Percentiles rank a stretch among this genome's conserved stretches.
phyloP scores from a whole-genome alignment of 345 rosid genomes.

The Pugionium cornutum region DNA sequence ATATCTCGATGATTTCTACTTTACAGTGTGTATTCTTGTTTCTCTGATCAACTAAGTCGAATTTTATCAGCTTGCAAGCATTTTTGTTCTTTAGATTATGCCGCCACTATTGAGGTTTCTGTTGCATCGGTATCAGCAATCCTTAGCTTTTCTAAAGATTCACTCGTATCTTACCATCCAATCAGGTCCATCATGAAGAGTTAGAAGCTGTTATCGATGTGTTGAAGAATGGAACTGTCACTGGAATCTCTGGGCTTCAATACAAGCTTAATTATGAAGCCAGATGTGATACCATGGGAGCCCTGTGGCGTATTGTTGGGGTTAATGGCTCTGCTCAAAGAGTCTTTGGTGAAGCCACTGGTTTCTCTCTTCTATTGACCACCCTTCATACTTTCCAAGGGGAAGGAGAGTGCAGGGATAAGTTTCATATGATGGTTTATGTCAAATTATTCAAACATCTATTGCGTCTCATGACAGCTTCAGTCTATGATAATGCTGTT shows the following conservation, averaged over 20 bases:
- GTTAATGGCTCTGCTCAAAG: conserved; percentile 70
- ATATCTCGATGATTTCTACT: conserved; percentile 9
- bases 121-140: conserved; percentile 10
- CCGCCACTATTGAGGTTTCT: conserved; percentile 6
- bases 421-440: conserved; percentile 47
- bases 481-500: conserved; percentile 63
- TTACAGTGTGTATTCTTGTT: conserved; percentile 8
- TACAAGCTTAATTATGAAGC: conserved; percentile 74
- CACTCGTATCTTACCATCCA: conserved; percentile 27
- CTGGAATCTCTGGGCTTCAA: conserved; percentile 71
- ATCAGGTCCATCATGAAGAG: conserved; percentile 86
- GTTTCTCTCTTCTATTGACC: conserved; percentile 87
- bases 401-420: conserved; percentile 53
- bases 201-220: conserved; percentile 75
- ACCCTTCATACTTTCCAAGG: conserved; percentile 77
- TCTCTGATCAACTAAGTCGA: conserved; percentile 24
- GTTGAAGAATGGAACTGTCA: conserved; percentile 87
- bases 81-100: not conserved
- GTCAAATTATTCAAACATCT: conserved; percentile 75
- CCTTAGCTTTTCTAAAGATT: conserved; percentile 18
- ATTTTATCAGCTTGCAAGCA: conserved; percentile 14
- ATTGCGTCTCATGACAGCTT: conserved; percentile 79
- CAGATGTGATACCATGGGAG: conserved; percentile 87
- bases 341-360: conserved; percentile 91
- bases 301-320: conserved; percentile 85